Evolutionary conservation across 257 asterid genomes (phyloP).

Genomic region (Salvia hispanica): DNA sequence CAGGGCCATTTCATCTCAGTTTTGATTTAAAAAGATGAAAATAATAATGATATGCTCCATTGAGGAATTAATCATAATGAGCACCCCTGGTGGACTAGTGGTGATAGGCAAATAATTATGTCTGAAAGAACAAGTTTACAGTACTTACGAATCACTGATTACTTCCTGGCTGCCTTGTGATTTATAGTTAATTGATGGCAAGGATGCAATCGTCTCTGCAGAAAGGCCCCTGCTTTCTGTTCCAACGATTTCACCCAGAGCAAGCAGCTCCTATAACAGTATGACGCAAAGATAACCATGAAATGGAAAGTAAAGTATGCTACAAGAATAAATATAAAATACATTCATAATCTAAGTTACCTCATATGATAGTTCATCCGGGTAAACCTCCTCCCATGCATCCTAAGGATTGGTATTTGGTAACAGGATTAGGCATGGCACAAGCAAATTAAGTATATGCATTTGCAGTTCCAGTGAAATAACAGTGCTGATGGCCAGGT

Average conservation of each 20-base stretch:
- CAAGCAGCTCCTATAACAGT: slow-evolving; percentile 25
- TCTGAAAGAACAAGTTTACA: not conserved
- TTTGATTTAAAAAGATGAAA: not conserved
- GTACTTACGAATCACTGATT: slow-evolving; percentile 27
- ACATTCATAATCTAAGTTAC: not conserved
- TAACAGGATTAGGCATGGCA: slow-evolving; percentile 5
- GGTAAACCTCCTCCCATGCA: slow-evolving; percentile 31
- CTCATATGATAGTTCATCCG: slow-evolving; percentile 27
- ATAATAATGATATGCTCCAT: not conserved
- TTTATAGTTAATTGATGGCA: slow-evolving; percentile 26
- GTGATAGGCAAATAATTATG: not conserved
- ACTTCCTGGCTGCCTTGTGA: slow-evolving; percentile 22
- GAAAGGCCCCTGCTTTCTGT: slow-evolving; percentile 32
- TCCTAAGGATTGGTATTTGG: slow-evolving; percentile 10
- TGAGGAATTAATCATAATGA: not conserved
- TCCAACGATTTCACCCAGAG: slow-evolving; percentile 28
- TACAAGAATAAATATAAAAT: not conserved
- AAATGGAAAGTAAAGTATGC: slow-evolving; percentile 2
- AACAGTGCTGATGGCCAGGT: not conserved
- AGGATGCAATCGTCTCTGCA: slow-evolving; percentile 29
- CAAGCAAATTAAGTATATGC: not conserved
- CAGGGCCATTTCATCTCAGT: not conserved
- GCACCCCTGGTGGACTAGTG: not conserved
- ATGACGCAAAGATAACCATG: not conserved
- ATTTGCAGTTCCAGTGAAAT: not conserved